Percentiles rank a stretch among this genome's conserved stretches.
Evolutionary conservation across 1,284 basidiomycete genomes (phyloP).

Genomic region (Melampsora americana): DNA sequence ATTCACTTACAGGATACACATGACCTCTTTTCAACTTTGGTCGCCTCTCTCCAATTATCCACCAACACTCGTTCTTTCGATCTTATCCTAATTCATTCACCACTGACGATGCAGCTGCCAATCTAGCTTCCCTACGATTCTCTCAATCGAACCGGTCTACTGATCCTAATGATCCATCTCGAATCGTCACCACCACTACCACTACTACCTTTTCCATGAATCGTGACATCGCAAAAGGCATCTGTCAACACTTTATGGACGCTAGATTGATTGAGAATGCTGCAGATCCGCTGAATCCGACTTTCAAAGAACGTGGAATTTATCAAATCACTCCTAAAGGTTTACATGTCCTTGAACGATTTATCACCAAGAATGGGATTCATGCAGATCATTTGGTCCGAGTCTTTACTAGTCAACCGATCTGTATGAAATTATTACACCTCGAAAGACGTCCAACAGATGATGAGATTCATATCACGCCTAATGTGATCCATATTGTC

Average conservation of each 20-base stretch:
- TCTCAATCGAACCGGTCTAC: constrained; percentile 97
- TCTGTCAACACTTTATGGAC: constrained; percentile 99
- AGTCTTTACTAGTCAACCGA: constrained; percentile 87
- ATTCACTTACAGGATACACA: constrained; percentile 82
- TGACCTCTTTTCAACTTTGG: constrained; percentile 92
- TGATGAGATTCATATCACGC: constrained; percentile 95
- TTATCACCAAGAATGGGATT: constrained; percentile 99
- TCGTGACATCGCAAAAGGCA: constrained; percentile 97
- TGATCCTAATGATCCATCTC: constrained; percentile 92
- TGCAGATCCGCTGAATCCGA: constrained; percentile 75
- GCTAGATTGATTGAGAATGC: constrained; percentile 96
- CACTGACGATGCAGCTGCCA: constrained; percentile 90
- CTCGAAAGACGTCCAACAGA: constrained; percentile 86
- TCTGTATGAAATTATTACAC: constrained; percentile 96
- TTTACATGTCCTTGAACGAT: constrained; percentile 94
- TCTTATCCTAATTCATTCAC: constrained; percentile 92
- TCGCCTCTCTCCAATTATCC: constrained; percentile 84
- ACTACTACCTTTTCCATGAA: constrained; percentile 99
- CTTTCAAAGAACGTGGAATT: constrained; percentile 96
- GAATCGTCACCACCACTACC: constrained; percentile 96
- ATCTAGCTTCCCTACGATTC: constrained; percentile 93
- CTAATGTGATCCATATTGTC: constrained; percentile 86
- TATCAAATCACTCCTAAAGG: constrained; percentile 96
- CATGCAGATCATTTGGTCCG: constrained; percentile 84
- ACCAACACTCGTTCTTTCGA: constrained; percentile 91